Percentiles rank a stretch among this genome's conserved stretches.
These are phyloP conservation scores for Monilinia vaccinii-corymbosi DNA, from an alignment of 2,329 filamentous ascomycete species.

Conservation along the genomic window DNA sequence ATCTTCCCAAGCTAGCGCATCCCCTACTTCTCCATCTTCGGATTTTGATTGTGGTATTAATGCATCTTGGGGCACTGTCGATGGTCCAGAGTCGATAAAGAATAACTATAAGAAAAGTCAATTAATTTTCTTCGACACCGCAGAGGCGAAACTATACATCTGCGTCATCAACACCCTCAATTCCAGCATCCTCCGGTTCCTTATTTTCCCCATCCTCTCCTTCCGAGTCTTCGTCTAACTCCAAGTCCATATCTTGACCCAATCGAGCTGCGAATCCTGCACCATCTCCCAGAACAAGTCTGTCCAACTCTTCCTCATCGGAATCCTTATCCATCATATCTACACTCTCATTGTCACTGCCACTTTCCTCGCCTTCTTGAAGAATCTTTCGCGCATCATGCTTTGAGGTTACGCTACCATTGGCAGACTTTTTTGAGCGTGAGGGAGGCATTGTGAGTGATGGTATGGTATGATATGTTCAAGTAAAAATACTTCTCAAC, in stretches of 20 bases:
- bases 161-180: conserved; percentile 65
- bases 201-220: conserved; percentile 32
- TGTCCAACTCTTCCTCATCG: conserved; percentile 77
- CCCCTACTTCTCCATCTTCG: conserved; percentile 33
- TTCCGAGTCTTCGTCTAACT: conserved; percentile 16
- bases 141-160: conserved; percentile 36
- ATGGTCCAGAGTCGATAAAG: conserved; percentile 32
- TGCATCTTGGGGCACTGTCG: conserved; percentile 17
- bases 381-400: conserved; percentile 10
- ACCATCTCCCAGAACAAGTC: conserved; percentile 79
- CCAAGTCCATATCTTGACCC: conserved; percentile 41
- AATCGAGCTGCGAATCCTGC: conserved; percentile 72
- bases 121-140: not conserved
- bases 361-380: conserved; percentile 12
- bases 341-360: conserved; percentile 25
- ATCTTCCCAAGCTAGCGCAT: conserved; percentile 72
- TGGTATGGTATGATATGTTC: not conserved
- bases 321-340: conserved; percentile 59
- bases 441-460: conserved; percentile 24
- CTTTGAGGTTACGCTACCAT: conserved; percentile 11
- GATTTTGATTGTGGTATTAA: conserved; percentile 16
- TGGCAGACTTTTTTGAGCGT: conserved; percentile 23
- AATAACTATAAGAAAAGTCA: conserved; percentile 26
- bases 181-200: conserved; percentile 37
- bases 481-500: not conserved